Evolutionary conservation across 2,329 filamentous ascomycete genomes (phyloP).

Genomic region (Byssochlamys sp.): DNA sequence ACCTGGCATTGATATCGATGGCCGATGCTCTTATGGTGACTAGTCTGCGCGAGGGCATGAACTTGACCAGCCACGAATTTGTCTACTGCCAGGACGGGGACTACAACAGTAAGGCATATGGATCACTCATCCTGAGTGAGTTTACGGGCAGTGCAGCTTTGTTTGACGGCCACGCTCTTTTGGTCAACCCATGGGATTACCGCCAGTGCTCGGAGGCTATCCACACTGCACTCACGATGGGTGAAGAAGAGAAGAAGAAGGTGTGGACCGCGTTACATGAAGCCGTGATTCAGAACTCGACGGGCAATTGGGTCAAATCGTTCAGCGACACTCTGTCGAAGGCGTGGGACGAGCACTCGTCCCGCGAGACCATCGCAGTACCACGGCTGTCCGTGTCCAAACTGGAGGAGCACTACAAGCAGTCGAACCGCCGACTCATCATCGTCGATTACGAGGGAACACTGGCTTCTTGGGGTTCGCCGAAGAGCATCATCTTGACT

Average conservation of each 20-base stretch:
- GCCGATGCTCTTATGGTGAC: slow-evolving; percentile 91
- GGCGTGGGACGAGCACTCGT: slow-evolving; percentile 74
- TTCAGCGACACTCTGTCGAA: slow-evolving; percentile 62
- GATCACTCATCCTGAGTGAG: slow-evolving; percentile 83
- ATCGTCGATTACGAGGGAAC: slow-evolving; percentile 92
- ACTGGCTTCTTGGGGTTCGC: slow-evolving; percentile 74
- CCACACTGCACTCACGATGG: slow-evolving; percentile 72
- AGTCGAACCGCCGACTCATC: slow-evolving; percentile 63
- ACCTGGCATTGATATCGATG: slow-evolving; percentile 79
- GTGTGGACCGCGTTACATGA: slow-evolving; percentile 67
- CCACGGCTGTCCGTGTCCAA: slow-evolving; percentile 66
- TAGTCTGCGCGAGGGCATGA: slow-evolving; percentile 93
- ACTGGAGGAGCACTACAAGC: slow-evolving; percentile 57
- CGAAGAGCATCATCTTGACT: slow-evolving; percentile 72
- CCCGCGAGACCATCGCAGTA: slow-evolving; percentile 74
- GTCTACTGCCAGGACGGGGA: slow-evolving; percentile 84
- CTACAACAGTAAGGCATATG: slow-evolving; percentile 64
- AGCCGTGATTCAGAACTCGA: slow-evolving; percentile 71
- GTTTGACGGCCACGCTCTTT: slow-evolving; percentile 68
- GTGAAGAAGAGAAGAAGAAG: slow-evolving; percentile 58
- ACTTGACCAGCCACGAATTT: slow-evolving; percentile 88
- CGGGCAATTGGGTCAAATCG: slow-evolving; percentile 72
- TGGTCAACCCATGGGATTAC: slow-evolving; percentile 94
- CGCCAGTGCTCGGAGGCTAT: slow-evolving; percentile 78
- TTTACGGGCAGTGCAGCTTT: slow-evolving; percentile 87